Evolutionary conservation across 768 basidiomycete genomes (phyloP).

Genomic region (Erythrobasidium yunnanense): DNA sequence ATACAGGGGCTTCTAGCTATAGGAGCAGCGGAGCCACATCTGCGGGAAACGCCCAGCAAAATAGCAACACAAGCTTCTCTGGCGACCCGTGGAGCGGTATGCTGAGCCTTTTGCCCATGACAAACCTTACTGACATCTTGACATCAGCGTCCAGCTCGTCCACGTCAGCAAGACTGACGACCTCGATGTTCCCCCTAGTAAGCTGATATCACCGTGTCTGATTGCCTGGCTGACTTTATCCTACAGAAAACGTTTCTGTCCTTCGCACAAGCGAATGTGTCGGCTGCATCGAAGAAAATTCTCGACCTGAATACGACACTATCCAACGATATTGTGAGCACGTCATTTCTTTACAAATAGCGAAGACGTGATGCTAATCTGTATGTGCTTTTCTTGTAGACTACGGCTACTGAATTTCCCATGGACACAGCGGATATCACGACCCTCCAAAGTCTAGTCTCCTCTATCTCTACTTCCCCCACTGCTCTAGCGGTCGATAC

Average conservation of each 20-base stretch:
- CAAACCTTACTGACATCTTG: no score
- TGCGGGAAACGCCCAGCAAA: no score
- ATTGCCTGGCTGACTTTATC: no score
- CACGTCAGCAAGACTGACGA: no score
- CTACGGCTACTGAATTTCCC: constrained; percentile 27
- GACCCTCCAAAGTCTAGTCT: constrained; percentile 30
- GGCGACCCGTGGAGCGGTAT: constrained; percentile 22
- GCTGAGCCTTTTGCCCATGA: no score
- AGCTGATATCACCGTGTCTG: no score
- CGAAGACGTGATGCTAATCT: neutral
- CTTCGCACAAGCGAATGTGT: constrained; percentile 76
- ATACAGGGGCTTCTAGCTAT: constrained; percentile 54
- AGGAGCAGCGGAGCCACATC: neutral
- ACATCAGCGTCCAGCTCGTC: no score
- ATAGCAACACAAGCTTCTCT: no score
- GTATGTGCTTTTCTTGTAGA: constrained; percentile 2
- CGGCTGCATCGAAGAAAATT: constrained; percentile 70
- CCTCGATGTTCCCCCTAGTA: no score
- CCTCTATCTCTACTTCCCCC: constrained; percentile 27
- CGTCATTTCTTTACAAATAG: neutral
- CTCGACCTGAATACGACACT: constrained; percentile 50
- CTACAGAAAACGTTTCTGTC: constrained; percentile 45
- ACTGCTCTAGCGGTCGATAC: constrained; percentile 33
- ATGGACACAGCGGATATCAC: constrained; percentile 36
- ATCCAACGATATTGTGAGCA: constrained; percentile 57